phyloP scores from a whole-genome alignment of 306 rosid genomes.

The Senna siamea region DNA sequence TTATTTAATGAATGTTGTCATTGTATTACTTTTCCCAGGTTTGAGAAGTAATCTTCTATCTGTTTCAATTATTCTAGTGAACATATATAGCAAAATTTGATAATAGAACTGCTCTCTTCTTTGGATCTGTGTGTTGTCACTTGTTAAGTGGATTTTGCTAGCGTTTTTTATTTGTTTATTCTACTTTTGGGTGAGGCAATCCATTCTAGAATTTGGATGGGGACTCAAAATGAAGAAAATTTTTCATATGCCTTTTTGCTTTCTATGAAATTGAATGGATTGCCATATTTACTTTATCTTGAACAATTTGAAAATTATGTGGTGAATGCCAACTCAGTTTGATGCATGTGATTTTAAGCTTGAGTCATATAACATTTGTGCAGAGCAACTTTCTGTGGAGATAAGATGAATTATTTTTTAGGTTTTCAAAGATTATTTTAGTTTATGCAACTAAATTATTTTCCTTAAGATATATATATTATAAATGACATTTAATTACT shows the following conservation, averaged over 20 bases:
- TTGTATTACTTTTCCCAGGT: no score
- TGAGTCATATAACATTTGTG: neutral
- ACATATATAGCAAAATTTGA: no score
- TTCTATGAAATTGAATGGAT: neutral
- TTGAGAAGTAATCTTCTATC: no score
- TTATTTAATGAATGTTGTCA: no score
- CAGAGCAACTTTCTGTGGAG: neutral
- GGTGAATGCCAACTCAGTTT: neutral
- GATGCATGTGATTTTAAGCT: neutral
- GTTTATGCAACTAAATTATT: neutral
- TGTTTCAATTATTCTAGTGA: no score
- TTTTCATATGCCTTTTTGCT: slow-evolving; percentile 4
- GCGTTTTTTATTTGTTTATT: neutral
- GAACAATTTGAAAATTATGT: neutral
- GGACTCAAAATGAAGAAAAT: neutral
- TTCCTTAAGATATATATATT: neutral
- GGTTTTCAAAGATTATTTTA: no score
- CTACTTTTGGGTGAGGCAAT: neutral
- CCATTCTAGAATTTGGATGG: neutral
- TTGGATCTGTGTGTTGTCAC: neutral
- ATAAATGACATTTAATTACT: slow-evolving; percentile 3
- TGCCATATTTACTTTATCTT: neutral
- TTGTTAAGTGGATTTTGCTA: neutral
- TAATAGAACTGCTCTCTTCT: no score
- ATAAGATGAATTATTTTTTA: neutral